phyloP scores from a whole-genome alignment of 306 rosid genomes.

The Dalbergia cultrata region DNA sequence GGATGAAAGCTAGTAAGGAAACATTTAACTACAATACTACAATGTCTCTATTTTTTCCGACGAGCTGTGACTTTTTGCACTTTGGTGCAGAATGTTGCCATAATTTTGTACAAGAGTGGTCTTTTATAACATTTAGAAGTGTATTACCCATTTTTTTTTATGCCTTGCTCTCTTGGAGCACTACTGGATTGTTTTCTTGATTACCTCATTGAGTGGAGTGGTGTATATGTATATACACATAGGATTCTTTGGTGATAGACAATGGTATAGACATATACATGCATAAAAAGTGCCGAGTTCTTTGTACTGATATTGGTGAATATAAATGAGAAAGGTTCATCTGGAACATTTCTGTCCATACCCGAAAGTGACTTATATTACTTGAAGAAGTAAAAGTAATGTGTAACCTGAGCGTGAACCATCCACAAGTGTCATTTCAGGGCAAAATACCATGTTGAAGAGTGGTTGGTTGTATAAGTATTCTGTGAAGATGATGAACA shows the following conservation, averaged over 20 bases:
- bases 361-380: no score
- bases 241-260: slow-evolving; percentile 17
- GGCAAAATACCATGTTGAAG: not conserved
- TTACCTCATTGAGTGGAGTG: slow-evolving; percentile 21
- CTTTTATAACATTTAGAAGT: slow-evolving; percentile 32
- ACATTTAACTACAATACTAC: slow-evolving; percentile 29
- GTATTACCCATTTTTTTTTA: not conserved
- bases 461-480: not conserved
- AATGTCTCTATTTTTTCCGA: slow-evolving; percentile 33
- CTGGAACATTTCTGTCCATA: not conserved
- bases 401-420: not conserved
- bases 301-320: slow-evolving; percentile 38
- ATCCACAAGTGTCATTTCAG: not conserved
- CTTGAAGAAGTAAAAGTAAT: not conserved
- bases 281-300: slow-evolving; percentile 14
- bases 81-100: slow-evolving; percentile 23
- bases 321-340: not conserved
- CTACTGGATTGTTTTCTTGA: slow-evolving; percentile 6
- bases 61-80: slow-evolving; percentile 21
- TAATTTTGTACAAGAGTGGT: slow-evolving; percentile 14
- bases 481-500: not conserved
- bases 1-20: slow-evolving; percentile 94
- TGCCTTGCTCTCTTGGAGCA: slow-evolving; percentile 23
- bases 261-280: slow-evolving; percentile 1
- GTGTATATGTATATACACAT: not conserved